Conservation (phyloP, 2,329 filamentous ascomycete species). For the Trichoderma koningii region DNA sequence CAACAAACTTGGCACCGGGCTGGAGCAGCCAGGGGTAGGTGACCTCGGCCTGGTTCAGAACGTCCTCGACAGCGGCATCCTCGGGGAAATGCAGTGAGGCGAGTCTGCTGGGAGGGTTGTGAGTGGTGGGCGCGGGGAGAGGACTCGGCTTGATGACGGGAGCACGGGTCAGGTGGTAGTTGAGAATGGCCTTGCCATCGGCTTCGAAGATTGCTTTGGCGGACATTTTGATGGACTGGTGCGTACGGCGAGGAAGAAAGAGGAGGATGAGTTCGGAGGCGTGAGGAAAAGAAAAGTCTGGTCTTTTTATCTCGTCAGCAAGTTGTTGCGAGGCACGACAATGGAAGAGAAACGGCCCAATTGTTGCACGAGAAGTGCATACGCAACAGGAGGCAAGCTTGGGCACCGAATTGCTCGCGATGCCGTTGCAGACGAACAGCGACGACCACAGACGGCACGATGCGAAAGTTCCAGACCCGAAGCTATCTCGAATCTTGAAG, state of each 20-base stretch:
- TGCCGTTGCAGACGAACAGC: neutral
- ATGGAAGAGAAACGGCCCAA: slow-evolving; percentile 1
- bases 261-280: neutral
- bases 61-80: slow-evolving; percentile 75
- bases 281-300: slow-evolving; percentile 13
- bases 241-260: slow-evolving; percentile 32
- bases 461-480: neutral
- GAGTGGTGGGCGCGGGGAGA: slow-evolving; percentile 77
- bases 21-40: slow-evolving; percentile 95
- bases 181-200: slow-evolving; percentile 99
- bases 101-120: slow-evolving; percentile 90
- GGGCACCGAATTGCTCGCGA: slow-evolving; percentile 14
- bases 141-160: slow-evolving; percentile 97
- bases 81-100: slow-evolving; percentile 92
- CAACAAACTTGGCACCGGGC: slow-evolving; percentile 86
- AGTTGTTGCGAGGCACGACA: slow-evolving; percentile 7
- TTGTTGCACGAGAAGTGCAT: slow-evolving; percentile 7
- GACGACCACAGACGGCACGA: neutral
- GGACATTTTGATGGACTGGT: slow-evolving; percentile 46
- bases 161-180: slow-evolving; percentile 99
- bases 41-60: slow-evolving; percentile 93
- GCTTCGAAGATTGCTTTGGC: slow-evolving; percentile 97
- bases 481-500: slow-evolving; percentile 1
- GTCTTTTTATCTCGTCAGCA: slow-evolving; percentile 28
- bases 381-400: neutral